These are phyloP conservation scores for Lactifluus hygrophoroides DNA, from an alignment of 768 basidiomycete species.

Conservation along the genomic window DNA sequence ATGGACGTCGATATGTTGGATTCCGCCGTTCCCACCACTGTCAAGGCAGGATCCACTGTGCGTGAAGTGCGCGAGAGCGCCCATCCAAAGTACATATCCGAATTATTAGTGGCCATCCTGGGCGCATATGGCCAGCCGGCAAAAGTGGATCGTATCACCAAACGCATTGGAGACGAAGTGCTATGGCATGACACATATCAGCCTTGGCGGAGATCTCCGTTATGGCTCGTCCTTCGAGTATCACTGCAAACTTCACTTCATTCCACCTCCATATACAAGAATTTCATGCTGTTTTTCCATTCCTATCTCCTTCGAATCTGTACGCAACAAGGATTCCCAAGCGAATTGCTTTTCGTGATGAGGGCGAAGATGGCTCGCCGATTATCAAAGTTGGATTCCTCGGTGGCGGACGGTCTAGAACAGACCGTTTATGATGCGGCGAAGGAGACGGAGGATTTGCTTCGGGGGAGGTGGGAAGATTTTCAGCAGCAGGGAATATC, in stretches of 20 bases:
- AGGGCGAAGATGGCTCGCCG: neutral
- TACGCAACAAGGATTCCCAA: neutral
- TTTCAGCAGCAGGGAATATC: neutral
- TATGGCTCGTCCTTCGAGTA: neutral
- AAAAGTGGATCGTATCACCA: neutral
- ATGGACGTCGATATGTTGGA: too few relatives aligned
- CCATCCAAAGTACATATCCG: too few relatives aligned
- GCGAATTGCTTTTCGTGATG: neutral
- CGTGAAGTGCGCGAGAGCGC: too few relatives aligned
- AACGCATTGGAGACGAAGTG: neutral
- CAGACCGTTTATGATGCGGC: neutral
- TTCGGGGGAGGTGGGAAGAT: neutral
- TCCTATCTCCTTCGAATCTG: neutral
- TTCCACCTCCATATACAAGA: neutral
- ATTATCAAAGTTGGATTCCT: neutral
- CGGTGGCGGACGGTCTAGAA: neutral
- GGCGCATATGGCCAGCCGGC: neutral
- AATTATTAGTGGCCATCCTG: constrained; percentile 28
- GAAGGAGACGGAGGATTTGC: neutral
- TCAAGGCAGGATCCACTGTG: constrained; percentile 21
- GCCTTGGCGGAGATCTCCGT: neutral
- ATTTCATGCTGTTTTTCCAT: neutral
- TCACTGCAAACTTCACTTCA: neutral
- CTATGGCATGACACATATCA: neutral
- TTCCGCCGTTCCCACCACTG: constrained; percentile 24